Conservation (phyloP, 495 filamentous ascomycete genomes). For the Tetracladium setigerum region DNA sequence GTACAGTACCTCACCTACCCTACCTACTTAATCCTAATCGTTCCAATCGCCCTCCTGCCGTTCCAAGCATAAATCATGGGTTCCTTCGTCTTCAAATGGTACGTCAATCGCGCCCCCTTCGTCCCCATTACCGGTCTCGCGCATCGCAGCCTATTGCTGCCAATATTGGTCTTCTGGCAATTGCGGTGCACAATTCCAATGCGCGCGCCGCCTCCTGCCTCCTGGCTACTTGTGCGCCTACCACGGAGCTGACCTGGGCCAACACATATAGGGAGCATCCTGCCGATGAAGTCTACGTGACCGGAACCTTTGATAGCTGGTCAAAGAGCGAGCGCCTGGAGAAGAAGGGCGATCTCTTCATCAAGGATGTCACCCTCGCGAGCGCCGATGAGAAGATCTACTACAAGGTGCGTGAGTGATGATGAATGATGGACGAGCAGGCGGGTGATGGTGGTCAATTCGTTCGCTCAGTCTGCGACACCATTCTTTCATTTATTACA, state of each 20-base stretch:
- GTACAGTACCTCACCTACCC: too few species aligned
- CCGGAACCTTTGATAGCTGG: slow-evolving; percentile 95
- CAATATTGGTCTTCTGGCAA: background rate
- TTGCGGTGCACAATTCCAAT: background rate
- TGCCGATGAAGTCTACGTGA: slow-evolving; percentile 85
- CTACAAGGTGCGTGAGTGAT: slow-evolving; percentile 60
- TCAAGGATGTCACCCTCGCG: slow-evolving; percentile 70
- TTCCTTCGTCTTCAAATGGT: slow-evolving; percentile 49
- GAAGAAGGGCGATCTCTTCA: slow-evolving; percentile 59
- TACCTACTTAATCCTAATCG: too few species aligned
- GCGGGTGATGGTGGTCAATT: background rate
- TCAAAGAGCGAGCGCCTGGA: slow-evolving; percentile 72
- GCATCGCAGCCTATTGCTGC: background rate
- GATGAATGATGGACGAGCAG: background rate
- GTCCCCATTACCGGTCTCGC: background rate
- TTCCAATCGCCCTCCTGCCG: background rate
- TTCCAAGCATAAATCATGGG: slow-evolving; percentile 33
- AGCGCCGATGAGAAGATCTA: slow-evolving; percentile 55
- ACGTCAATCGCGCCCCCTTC: too few species aligned
- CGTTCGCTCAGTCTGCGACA: too few species aligned
- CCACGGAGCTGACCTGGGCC: background rate
- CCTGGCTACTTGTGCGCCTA: background rate
- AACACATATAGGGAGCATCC: slow-evolving; percentile 59
- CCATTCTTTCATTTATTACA: background rate
- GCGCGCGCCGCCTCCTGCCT: background rate